Conservation (phyloP, 1,284 basidiomycete genomes). For the Tilletia horrida region DNA sequence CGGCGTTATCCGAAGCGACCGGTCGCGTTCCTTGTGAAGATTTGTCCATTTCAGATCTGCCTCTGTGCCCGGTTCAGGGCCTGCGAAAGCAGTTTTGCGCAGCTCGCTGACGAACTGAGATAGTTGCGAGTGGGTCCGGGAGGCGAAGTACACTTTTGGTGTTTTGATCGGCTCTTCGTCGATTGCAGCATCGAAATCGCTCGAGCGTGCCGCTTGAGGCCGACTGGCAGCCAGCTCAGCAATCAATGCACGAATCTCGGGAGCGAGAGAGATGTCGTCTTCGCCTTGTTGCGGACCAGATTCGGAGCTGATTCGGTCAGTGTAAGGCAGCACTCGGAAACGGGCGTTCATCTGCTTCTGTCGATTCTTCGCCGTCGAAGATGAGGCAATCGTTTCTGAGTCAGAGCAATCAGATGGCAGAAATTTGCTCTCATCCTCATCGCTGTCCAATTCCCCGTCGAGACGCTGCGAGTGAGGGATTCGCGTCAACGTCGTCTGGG, state of each 20-base stretch:
- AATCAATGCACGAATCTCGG: slow-evolving; percentile 76
- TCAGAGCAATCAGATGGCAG: slow-evolving; percentile 54
- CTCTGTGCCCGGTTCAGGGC: neutral
- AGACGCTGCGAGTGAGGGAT: slow-evolving; percentile 18
- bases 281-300: slow-evolving; percentile 54
- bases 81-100: slow-evolving; percentile 64
- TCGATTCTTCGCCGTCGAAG: neutral
- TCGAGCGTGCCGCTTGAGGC: slow-evolving; percentile 18
- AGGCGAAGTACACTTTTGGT: slow-evolving; percentile 75
- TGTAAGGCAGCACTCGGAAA: slow-evolving; percentile 42
- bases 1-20: slow-evolving; percentile 35
- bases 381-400: slow-evolving; percentile 62
- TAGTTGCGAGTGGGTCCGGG: slow-evolving; percentile 90
- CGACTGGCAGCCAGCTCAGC: slow-evolving; percentile 55
- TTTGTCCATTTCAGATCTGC: slow-evolving; percentile 4
- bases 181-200: slow-evolving; percentile 12
- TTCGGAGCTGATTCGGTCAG: slow-evolving; percentile 22
- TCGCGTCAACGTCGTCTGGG: neutral
- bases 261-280: slow-evolving; percentile 64
- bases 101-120: slow-evolving; percentile 86
- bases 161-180: slow-evolving; percentile 55
- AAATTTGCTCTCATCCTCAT: slow-evolving; percentile 47
- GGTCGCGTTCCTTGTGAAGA: neutral
- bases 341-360: slow-evolving; percentile 56
- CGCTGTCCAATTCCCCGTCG: slow-evolving; percentile 57